phyloP scores from a whole-genome alignment of 2,329 filamentous ascomycete genomes.

The Colletotrichum truncatum region DNA sequence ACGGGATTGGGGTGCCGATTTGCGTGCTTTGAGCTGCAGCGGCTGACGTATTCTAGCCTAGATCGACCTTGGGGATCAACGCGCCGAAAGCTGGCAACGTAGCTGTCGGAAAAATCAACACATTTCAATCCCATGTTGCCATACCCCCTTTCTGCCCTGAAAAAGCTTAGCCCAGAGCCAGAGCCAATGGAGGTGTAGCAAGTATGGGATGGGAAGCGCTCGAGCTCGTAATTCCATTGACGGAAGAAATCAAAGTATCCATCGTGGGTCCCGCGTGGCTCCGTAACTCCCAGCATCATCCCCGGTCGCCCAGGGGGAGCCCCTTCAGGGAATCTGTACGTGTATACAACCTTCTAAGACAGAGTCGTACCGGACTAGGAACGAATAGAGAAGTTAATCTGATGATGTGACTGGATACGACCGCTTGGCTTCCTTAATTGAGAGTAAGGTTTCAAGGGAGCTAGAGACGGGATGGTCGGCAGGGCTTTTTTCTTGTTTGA shows the following conservation, averaged over 20 bases:
- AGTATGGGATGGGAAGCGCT: neutral
- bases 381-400: neutral
- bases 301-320: conserved; percentile 13
- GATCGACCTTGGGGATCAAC: neutral
- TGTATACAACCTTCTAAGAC: too few relatives aligned
- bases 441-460: neutral
- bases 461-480: neutral
- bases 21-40: neutral
- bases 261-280: neutral
- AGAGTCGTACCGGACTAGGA: neutral
- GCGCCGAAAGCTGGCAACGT: too few relatives aligned
- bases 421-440: neutral
- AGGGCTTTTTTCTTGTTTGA: neutral
- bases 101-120: too few relatives aligned
- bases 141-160: neutral
- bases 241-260: conserved; percentile 19
- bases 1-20: neutral
- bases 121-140: neutral
- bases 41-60: neutral
- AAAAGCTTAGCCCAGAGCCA: conserved; percentile 8
- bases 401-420: neutral
- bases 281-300: conserved; percentile 4
- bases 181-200: neutral
- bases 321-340: too few relatives aligned
- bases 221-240: conserved; percentile 16